These are phyloP conservation scores for Fusarium nodosum DNA, from an alignment of 2,329 filamentous ascomycete genomes.

Conservation along the genomic window DNA sequence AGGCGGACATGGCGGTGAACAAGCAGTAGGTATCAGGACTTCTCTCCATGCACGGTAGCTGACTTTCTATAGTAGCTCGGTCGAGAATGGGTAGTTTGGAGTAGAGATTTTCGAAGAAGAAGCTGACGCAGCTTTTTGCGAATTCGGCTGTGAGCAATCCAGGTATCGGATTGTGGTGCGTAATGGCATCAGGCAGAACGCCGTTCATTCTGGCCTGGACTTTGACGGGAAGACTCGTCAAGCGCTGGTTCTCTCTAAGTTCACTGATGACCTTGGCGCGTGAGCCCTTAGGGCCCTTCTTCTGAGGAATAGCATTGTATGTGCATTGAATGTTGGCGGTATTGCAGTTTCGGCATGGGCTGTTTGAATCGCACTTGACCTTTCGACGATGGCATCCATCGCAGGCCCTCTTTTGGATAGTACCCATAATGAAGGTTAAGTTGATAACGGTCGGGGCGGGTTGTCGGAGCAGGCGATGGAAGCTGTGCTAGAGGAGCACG, in stretches of 20 bases:
- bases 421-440: constrained; percentile 54
- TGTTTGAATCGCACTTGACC: constrained; percentile 79
- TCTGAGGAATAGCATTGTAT: constrained; percentile 81
- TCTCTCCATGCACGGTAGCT: constrained; percentile 71
- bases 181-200: constrained; percentile 60
- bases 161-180: constrained; percentile 62
- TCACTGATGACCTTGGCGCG: constrained; percentile 82
- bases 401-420: constrained; percentile 73
- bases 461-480: constrained; percentile 22
- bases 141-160: constrained; percentile 72
- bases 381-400: constrained; percentile 81
- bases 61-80: constrained; percentile 69
- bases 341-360: constrained; percentile 78
- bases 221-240: constrained; percentile 73
- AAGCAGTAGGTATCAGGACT: constrained; percentile 74
- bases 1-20: constrained; percentile 73
- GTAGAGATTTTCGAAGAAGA: constrained; percentile 78
- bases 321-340: constrained; percentile 77
- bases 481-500: constrained; percentile 11
- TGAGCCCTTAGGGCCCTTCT: constrained; percentile 81
- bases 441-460: constrained; percentile 17
- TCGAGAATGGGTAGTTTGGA: constrained; percentile 73
- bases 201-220: constrained; percentile 72
- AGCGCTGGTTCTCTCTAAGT: constrained; percentile 75
- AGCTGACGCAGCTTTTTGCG: constrained; percentile 75